phyloP scores from a whole-genome alignment of 768 basidiomycete species.

The Mrakia gelida region DNA sequence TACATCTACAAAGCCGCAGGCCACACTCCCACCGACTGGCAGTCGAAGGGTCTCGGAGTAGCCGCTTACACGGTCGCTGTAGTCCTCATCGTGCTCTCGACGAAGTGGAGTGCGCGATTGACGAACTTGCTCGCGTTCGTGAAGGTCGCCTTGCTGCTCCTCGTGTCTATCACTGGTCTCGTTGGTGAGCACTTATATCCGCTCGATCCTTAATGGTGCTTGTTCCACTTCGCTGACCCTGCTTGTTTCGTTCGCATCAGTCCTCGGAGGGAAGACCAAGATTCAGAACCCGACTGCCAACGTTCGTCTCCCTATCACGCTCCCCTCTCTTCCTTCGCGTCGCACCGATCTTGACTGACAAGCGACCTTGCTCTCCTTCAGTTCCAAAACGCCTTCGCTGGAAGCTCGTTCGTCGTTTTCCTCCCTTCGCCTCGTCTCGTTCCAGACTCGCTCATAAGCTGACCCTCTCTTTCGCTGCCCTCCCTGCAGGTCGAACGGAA shows the following conservation, averaged over 20 bases:
- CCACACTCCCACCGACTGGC: constrained; percentile 34
- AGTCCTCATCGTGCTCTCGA: constrained; percentile 34
- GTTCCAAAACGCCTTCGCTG: constrained; percentile 41
- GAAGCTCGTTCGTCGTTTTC: constrained; percentile 12
- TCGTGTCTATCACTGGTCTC: constrained; percentile 35
- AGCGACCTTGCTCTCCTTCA: too few relatives aligned
- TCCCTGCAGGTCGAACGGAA: neutral
- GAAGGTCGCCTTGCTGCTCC: constrained; percentile 36
- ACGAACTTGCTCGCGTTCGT: constrained; percentile 38
- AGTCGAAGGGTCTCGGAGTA: constrained; percentile 32
- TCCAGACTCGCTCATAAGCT: too few relatives aligned
- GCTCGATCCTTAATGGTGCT: too few relatives aligned
- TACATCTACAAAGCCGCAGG: constrained; percentile 37
- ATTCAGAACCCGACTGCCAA: constrained; percentile 37
- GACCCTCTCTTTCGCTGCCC: too few relatives aligned
- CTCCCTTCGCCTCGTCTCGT: neutral
- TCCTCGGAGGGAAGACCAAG: constrained; percentile 27
- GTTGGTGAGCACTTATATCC: too few relatives aligned
- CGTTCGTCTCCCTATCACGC: too few relatives aligned
- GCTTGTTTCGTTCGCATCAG: too few relatives aligned
- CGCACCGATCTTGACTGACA: too few relatives aligned
- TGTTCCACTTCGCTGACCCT: too few relatives aligned
- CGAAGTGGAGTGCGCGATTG: constrained; percentile 40
- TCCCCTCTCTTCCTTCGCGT: too few relatives aligned
- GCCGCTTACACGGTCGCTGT: constrained; percentile 37